Evolutionary conservation across 345 rosid species (phyloP), one percentile per base, ranked within the genome.

Genomic region (Aurinia saxatilis): DNA sequence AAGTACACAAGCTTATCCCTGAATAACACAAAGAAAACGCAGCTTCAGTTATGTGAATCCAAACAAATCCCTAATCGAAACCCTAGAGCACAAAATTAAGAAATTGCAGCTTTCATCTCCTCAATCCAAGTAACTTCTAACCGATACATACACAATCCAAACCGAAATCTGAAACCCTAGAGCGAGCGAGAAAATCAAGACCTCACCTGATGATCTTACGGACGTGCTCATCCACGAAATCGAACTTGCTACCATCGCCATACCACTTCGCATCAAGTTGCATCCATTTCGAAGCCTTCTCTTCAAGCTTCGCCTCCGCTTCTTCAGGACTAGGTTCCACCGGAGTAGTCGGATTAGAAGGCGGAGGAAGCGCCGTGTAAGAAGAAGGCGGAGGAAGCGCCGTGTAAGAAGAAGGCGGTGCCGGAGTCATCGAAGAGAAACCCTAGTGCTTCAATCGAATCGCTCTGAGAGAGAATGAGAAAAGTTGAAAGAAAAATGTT

Each of bases 231-330:
- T 93, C 99, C 9, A 93, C 99, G 68, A 93, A 93, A 11, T 96
- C 99, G 35, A 85, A 88, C 89, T 88, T 91, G 75, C 98, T 70
- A 77, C 88, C 88, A 64, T 88, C 96, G 5, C 97, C 95, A 41
- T 93, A 93, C 37, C 99, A 61, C 74, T 93, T 90, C 8, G 96
- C 85, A 60, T 85, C 90, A 4, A 93, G 85, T 67, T 90, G 99
- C 91, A 90, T 92, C 99, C 97, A 93, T 63, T 93, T 93, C 16
- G 92, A 72, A 2, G 99, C 99, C 77, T 93, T 93, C 85, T 93
- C 97, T 76, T 87, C 99, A 30, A 93, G 77, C 80, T 64, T 79
- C 5, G 95, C 97, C 87, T 93, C 97, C 6, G 82, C 80, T 47
- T 93, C 88, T 19, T 78, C 81, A 1, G 84, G 78, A 10, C 84